A percentile compares a stretch with the other conserved stretches of the same genome.
Evolutionary conservation across 352 stramenopile species (phyloP).

Genomic region (Pythium phragmiticola): DNA sequence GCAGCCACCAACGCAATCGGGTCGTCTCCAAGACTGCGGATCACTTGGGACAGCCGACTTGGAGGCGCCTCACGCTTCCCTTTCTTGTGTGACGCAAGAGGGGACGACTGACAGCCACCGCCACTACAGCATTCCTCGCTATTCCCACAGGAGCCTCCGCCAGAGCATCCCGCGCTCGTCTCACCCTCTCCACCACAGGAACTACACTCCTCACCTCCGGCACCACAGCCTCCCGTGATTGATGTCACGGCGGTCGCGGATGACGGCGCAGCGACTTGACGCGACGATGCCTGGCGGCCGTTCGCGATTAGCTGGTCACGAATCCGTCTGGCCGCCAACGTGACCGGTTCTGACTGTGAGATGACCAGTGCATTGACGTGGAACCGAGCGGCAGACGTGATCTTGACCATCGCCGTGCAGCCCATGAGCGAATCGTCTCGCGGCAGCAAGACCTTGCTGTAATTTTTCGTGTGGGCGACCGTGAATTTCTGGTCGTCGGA

Average conservation of each 20-base stretch:
- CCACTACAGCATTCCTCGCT: conserved; percentile 32
- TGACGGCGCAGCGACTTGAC: neutral
- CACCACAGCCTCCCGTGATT: conserved; percentile 23
- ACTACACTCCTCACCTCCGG: conserved; percentile 28
- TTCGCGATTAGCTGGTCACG: conserved; percentile 48
- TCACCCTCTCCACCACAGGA: conserved; percentile 22
- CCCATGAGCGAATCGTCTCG: conserved; percentile 76
- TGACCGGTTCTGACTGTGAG: conserved; percentile 54
- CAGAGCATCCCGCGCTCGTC: conserved; percentile 33
- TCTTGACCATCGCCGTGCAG: conserved; percentile 60
- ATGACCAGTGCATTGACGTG: conserved; percentile 72
- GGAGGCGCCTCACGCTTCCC: neutral
- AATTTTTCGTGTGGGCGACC: conserved; percentile 91
- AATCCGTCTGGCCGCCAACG: conserved; percentile 44
- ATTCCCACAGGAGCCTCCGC: conserved; percentile 11
- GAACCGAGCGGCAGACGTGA: conserved; percentile 61
- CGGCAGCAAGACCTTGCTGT: conserved; percentile 89
- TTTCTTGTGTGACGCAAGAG: neutral
- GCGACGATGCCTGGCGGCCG: conserved; percentile 36
- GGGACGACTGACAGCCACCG: conserved; percentile 4
- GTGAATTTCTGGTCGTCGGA: conserved; percentile 74
- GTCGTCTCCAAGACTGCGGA: conserved; percentile 39
- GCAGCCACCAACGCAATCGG: conserved; percentile 50
- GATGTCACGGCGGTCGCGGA: neutral
- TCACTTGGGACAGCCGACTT: conserved; percentile 14